phyloP scores from a whole-genome alignment of 345 rosid species.

The Geranium brycei region DNA sequence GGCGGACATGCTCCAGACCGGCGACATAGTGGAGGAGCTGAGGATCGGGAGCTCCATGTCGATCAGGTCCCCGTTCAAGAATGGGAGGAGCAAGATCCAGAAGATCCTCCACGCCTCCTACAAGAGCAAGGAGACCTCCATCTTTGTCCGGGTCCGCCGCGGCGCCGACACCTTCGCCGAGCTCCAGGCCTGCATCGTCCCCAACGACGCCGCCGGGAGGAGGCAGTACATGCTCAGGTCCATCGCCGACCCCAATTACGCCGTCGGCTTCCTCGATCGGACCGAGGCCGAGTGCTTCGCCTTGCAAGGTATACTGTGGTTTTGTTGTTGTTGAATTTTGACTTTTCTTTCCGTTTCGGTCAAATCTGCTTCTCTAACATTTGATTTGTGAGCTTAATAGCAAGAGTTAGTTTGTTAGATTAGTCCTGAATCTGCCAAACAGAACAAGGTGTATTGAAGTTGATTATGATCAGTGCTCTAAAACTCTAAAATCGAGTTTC shows the following conservation, averaged over 20 bases:
- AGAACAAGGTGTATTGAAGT: no score
- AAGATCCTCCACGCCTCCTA: constrained; percentile 57
- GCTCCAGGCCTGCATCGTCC: constrained; percentile 90
- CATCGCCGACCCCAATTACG: constrained; percentile 77
- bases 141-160: constrained; percentile 62
- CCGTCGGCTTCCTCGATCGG: constrained; percentile 81
- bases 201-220: constrained; percentile 49
- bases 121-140: constrained; percentile 67
- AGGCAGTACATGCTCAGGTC: constrained; percentile 72
- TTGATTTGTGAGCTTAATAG: no score
- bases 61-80: constrained; percentile 65
- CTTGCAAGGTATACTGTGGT: constrained; percentile 82
- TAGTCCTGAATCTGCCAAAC: no score
- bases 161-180: constrained; percentile 23
- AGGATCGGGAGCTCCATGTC: constrained; percentile 33
- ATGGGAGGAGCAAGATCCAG: constrained; percentile 70
- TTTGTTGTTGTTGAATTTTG: constrained; percentile 1
- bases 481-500: no score
- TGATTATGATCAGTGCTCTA: no score
- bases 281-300: constrained; percentile 68
- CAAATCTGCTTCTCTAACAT: no score
- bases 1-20: constrained; percentile 84
- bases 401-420: no score
- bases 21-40: constrained; percentile 92
- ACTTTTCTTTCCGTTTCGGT: no score